Evolutionary conservation across 257 asterid species (phyloP), one percentile per base, ranked within the genome.

Genomic region (Paraleonurus japonicus): DNA sequence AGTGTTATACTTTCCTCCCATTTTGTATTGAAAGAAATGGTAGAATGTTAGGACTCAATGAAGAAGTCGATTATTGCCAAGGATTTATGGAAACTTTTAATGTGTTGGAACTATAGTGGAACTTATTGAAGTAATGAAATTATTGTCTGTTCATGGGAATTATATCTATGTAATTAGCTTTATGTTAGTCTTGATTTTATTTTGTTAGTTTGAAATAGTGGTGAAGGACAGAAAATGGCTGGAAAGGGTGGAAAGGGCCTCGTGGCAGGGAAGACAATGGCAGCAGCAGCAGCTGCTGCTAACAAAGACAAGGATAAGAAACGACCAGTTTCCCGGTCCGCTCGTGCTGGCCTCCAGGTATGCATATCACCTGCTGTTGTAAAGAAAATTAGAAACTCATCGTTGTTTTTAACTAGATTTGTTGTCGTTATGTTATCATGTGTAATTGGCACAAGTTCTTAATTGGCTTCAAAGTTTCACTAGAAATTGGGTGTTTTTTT

Each of bases 241-340:
- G 98, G 98, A 61, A 92, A 92, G 81, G 98, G 98, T 54, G 98
- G 98, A 45, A 92, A 92, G 79, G 98, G 98, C 28, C 96, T 92
- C 6, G 83, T 92, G 50, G 98, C 98, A 6, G 96, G 95, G 53
- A 92, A 92, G 85, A 92, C 98, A n/a, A 87, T 87, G 48, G 97
- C 98, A 7, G 88, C 92, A 58, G 88, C 88, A 6, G 88, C 92
- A 12, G 88, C 88, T 8, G 85, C 90, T 10, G 96, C 92, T 32
- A 88, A 73, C 89, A 90, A 92, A 79, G 98, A 92, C 7, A 92
- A 92, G 80, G 92, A 83, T 78, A 92, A 92, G 84, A 92, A 92
- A 71, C 80, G 87, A 48, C 95, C 98, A 0, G 74, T 85, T 69
- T 90, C 98, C 16, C 89, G 97, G 4, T 90, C 98, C 3, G 88